Conservation (phyloP, 2,329 filamentous ascomycete species). For the Aspergillus fijiensis region DNA sequence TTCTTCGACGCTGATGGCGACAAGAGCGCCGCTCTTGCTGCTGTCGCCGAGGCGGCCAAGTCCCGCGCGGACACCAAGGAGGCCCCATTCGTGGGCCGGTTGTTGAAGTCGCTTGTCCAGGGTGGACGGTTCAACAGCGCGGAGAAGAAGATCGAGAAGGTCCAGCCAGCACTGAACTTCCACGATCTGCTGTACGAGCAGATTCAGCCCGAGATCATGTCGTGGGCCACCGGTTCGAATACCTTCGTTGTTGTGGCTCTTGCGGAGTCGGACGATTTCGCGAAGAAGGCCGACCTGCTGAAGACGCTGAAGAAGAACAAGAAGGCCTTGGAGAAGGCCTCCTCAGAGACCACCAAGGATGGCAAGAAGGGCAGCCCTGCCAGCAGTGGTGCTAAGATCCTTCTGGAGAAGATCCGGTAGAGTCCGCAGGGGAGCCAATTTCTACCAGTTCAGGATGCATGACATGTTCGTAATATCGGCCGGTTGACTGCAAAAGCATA, state of each 20-base stretch:
- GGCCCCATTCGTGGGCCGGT: constrained; percentile 68
- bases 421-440: not conserved
- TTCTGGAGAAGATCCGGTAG: constrained; percentile 38
- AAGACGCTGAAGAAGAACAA: constrained; percentile 71
- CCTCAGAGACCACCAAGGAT: constrained; percentile 55
- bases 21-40: constrained; percentile 70
- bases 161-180: constrained; percentile 77
- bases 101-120: constrained; percentile 88
- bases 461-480: constrained; percentile 4
- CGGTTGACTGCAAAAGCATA: constrained; percentile 2
- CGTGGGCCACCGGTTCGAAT: constrained; percentile 83
- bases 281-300: constrained; percentile 64
- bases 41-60: constrained; percentile 55
- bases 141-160: constrained; percentile 67
- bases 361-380: constrained; percentile 37
- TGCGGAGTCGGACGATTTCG: constrained; percentile 72
- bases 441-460: not conserved
- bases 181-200: constrained; percentile 76
- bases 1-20: constrained; percentile 74
- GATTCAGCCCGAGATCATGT: constrained; percentile 70
- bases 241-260: constrained; percentile 84
- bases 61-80: constrained; percentile 55
- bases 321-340: constrained; percentile 62
- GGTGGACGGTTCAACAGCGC: constrained; percentile 82
- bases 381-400: constrained; percentile 48